phyloP scores from a whole-genome alignment of 495 filamentous ascomycete genomes.

The Penicillium canescens region DNA sequence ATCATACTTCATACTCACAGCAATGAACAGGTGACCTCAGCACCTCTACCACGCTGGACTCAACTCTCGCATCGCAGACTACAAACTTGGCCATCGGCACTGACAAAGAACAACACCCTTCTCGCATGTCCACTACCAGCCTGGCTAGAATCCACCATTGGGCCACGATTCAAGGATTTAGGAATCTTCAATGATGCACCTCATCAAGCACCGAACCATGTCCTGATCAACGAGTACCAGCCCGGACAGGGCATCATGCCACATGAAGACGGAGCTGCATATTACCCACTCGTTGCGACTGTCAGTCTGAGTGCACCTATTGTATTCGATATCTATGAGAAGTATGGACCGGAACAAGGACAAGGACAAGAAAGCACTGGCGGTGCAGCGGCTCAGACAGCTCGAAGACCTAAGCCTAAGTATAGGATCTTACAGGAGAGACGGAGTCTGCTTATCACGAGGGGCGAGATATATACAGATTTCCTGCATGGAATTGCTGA shows the following conservation, averaged over 20 bases:
- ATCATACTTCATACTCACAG: background rate
- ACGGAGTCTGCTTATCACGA: constrained; percentile 77
- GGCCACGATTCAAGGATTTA: constrained; percentile 57
- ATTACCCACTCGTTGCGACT: constrained; percentile 84
- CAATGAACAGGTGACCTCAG: constrained; percentile 41
- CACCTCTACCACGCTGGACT: constrained; percentile 80
- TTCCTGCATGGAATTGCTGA: constrained; percentile 78
- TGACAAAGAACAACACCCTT: constrained; percentile 71
- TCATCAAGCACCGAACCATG: constrained; percentile 81
- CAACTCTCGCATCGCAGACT: constrained; percentile 81
- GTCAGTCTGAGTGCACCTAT: constrained; percentile 78
- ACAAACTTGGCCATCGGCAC: constrained; percentile 83
- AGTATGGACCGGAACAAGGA: constrained; percentile 20
- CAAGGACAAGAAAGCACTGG: constrained; percentile 34
- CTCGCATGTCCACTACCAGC: constrained; percentile 70
- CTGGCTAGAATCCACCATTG: constrained; percentile 72
- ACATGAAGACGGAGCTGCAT: constrained; percentile 90
- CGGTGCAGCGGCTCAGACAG: background rate
- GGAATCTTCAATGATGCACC: constrained; percentile 70
- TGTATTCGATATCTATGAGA: constrained; percentile 76
- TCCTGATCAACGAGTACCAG: constrained; percentile 88
- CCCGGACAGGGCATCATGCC: constrained; percentile 93
- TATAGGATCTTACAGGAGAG: constrained; percentile 86
- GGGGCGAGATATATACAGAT: constrained; percentile 63
- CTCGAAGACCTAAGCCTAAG: constrained; percentile 42